Evolutionary conservation across 305 asterid genomes (phyloP), one percentile per base, ranked within the genome.

Genomic region (Fraxinus nigra): DNA sequence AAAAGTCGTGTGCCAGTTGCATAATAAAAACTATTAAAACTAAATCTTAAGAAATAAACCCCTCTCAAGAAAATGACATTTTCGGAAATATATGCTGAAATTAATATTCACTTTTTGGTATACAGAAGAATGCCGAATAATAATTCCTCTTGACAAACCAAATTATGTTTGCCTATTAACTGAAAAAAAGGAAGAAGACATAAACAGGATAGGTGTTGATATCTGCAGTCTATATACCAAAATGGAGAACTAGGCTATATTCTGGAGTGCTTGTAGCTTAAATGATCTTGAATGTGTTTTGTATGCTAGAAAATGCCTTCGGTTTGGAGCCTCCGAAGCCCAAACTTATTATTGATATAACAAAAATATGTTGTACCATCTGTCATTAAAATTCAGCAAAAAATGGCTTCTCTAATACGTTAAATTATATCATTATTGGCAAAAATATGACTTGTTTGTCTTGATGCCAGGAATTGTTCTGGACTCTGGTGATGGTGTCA

Each of bases 401-500:
- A 72, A 72, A 70, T 18, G 10, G 54, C 33, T 8, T 2, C 26
- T 51, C 7, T 46, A 9, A n/a, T 26, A 1, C 11, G 46, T 51
- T 70, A 34, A 28, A 59, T 8, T 8, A 9, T 10, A 2, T 75
- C 30, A 11, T 33, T 38, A 38, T 69, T 48, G 75, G 77, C 85
- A 70, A 33, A 56, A 54, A 67, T 63, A 43, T 80, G 43, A 43
- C 7, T 38, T 24, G 1, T 81, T 30, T 11, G 34, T 70, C 73
- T 80, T 13, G 18, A 40, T 77, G 56, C 46, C 84, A 91, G 97
- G 95, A 81, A 91, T 92, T 65, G 95, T 92, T 79, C 93, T 92
- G 22, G 95, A 93, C 82, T 93, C 95, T 54, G 97, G 97, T 43
- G 94, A 90, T 85, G 93, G 97, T 89, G 93, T 90, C 73, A 90